Conservation (phyloP, 805 yeast genomes). For the Tetrapisispora arboricola region DNA sequence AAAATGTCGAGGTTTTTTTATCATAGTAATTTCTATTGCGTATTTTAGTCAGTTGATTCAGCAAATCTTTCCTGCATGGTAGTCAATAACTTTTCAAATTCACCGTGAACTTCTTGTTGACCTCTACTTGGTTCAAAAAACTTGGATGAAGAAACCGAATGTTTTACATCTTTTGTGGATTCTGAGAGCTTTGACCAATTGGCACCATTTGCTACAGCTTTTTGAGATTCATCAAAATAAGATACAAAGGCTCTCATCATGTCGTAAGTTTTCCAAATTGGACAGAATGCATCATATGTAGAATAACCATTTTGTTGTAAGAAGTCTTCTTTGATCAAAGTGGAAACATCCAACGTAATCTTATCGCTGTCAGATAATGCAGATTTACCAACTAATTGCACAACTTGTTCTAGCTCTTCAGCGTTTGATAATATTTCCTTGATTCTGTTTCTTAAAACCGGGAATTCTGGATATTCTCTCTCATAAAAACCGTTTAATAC, state of each 20-base stretch:
- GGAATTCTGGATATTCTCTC: conserved; percentile 80
- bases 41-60: conserved; percentile 74
- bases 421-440: conserved; percentile 93
- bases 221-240: conserved; percentile 95
- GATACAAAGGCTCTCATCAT: conserved; percentile 94
- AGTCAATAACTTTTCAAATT: conserved; percentile 65
- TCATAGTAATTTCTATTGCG: not conserved
- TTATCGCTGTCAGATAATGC: conserved; percentile 95
- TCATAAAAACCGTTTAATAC: conserved; percentile 82
- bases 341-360: conserved; percentile 88
- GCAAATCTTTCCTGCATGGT: conserved; percentile 85
- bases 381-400: conserved; percentile 96
- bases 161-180: conserved; percentile 83
- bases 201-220: conserved; percentile 88
- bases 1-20: no score
- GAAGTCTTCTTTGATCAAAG: conserved; percentile 92
- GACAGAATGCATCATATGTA: conserved; percentile 96
- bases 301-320: conserved; percentile 99
- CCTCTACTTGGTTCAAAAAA: conserved; percentile 95
- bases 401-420: conserved; percentile 98
- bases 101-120: conserved; percentile 60
- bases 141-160: conserved; percentile 87
- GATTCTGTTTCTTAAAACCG: conserved; percentile 79
- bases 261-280: conserved; percentile 96
- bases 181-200: conserved; percentile 89